Base-by-base conservation (phyloP, 2,329 filamentous ascomycete species). In the Fusarium pininemorale region DNA sequence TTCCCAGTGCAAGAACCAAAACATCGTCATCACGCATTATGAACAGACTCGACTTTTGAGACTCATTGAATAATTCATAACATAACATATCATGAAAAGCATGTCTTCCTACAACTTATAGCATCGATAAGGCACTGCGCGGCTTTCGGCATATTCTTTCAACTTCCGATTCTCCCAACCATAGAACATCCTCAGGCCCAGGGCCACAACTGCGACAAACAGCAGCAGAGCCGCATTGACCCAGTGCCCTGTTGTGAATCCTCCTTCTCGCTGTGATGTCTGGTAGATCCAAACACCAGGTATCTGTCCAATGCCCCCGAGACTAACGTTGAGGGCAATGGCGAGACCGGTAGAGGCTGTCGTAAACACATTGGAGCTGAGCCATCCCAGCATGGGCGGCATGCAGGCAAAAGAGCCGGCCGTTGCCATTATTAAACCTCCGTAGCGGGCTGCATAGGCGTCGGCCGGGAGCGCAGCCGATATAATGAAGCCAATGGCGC, bases 261-360 rank as follows among this genome's bases (percentile, higher is more conserved):
- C 92, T 15, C 75, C 81, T 28, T 82, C 80, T 24, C 86, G 87
- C 80, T 94, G 90, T 16, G 88, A 82, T 2, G 88, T 85, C 77
- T 91, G 92, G 82, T 93, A 94, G 70, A 93, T 93, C 91, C 91
- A 94, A 2, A 93, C 90, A 0, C 91, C 92, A 0, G 90, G 88
- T 45, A 94, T 94, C 80, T 94, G 92, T 0, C 92, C 92, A 0
- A 91, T 86, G 0, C 91, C 91, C 0, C 91, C 91, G 37, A 92
- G 86, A 5, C 89, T 90, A 22, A 94, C 88, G 71, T 94, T 93
- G 70, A 94, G 81, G 1, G 91, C 92, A 63, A 94, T 92, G 5
- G 91, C 92, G 16, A 94, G 85, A 0, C 92, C 92, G 0, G 89
- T 89, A 0, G 91, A 87, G 0, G 89, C 89, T 0, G 92, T 93